Evolutionary conservation across 225 moss, liverwort and hornwort species (phyloP).

Genomic region (Pleurozium schreberi): DNA sequence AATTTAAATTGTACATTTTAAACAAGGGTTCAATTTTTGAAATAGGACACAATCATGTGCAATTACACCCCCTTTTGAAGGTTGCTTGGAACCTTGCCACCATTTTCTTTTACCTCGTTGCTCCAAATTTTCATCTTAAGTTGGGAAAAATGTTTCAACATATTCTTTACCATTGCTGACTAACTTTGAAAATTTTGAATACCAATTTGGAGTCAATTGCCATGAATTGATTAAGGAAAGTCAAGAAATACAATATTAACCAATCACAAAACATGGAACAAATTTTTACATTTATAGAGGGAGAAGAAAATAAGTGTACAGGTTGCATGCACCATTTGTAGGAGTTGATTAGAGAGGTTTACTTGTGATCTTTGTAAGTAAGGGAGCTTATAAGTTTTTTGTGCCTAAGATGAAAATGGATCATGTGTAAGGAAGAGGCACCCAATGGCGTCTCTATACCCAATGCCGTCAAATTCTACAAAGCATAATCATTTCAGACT

Average conservation of each 20-base stretch:
- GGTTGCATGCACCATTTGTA: not conserved
- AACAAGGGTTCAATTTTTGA: no score
- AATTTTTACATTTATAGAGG: not conserved
- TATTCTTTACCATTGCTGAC: not conserved
- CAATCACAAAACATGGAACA: not conserved
- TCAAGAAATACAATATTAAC: not conserved
- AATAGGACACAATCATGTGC: not conserved
- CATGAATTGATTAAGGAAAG: not conserved
- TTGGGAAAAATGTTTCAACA: no score
- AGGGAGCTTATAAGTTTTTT: not conserved
- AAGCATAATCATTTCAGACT: no score
- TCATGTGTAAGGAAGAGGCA: no score
- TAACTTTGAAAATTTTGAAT: not conserved
- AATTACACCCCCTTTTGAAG: accelerated
- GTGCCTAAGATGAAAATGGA: not conserved
- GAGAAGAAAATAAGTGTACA: not conserved
- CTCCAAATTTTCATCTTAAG: not conserved
- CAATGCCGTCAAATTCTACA: no score
- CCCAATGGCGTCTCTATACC: no score
- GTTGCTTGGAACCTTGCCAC: accelerated
- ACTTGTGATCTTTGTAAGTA: not conserved
- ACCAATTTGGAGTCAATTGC: not conserved
- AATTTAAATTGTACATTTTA: not conserved
- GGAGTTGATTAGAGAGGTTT: not conserved
- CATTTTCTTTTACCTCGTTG: not conserved